These are phyloP conservation scores for Penicillium crustosum DNA, from an alignment of 2,329 filamentous ascomycete genomes.

Conservation along the genomic window DNA sequence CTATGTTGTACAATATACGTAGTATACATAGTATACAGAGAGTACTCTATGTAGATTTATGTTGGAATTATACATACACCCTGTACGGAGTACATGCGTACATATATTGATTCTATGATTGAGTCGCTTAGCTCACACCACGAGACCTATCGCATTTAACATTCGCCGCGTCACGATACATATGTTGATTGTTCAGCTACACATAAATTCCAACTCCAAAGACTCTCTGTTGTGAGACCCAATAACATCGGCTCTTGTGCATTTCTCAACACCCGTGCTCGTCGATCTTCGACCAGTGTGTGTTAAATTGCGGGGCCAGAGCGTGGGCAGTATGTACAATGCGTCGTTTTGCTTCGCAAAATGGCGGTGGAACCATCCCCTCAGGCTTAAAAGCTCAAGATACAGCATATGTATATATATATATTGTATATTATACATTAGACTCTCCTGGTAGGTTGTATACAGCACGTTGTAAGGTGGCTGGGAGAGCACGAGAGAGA, in stretches of 20 bases:
- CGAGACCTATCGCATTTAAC: constrained; percentile 20
- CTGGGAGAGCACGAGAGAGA: not conserved
- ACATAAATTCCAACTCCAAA: constrained; percentile 12
- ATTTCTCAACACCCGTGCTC: constrained; percentile 3
- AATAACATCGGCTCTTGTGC: not conserved
- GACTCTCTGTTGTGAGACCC: not conserved
- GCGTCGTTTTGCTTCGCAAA: not conserved
- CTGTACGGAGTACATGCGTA: no score
- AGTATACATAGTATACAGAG: no score
- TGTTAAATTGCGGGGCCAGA: constrained; percentile 15
- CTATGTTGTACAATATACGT: not conserved
- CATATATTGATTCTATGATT: not conserved
- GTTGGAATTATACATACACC: not conserved
- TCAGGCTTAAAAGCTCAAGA: not conserved
- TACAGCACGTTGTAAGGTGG: not conserved
- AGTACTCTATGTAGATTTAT: not conserved
- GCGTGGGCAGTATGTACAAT: constrained; percentile 1
- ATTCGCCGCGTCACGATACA: constrained; percentile 20
- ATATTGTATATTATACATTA: not conserved
- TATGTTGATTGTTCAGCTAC: constrained; percentile 5
- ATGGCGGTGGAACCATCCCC: constrained; percentile 12
- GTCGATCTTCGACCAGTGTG: constrained; percentile 20
- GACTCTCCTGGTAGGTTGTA: not conserved
- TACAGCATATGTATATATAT: not conserved
- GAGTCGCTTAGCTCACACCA: constrained; percentile 7